Evolutionary conservation across 176 grass and related monocot species (phyloP), one percentile per base, ranked within the genome.

Genomic region (Aegilops bicornis): DNA sequence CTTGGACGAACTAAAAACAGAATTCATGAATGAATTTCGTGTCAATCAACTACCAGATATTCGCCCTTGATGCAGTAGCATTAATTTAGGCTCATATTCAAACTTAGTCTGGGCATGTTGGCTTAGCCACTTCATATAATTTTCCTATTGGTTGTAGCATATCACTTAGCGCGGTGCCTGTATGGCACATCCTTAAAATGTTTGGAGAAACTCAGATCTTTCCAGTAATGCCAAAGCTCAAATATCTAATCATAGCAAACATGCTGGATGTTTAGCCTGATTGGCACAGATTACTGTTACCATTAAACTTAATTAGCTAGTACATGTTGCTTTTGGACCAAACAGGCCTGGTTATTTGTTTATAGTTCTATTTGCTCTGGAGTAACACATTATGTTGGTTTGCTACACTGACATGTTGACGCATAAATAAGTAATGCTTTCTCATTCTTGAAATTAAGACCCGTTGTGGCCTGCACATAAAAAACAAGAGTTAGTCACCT

Each of bases 351-450:
- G 76, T 78, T 25, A 37, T 65, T 19, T 50, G 73, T 82, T n/a
- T 36, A 70, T 36, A 70, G 6, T 82, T 82, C 7, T 35, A 24
- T 82, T 82, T 25, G n/a, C 36, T 11, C 71, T 45, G 62, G 36
- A 75, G 10, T 16, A 79, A 47, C 30, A 23, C 42, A 20, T 64
- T 79, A 23, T 81, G 52, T 83, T 77, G 33, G 30, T 88, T 79
- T 81, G 31, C 65, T 29, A 69, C 76, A 14, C 24, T 64, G 23
- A 71, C 13, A 36, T 83, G 73, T 48, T 52, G 22, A 72, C 37
- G 36, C 52, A 71, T 56, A 23, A 42, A 84, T 8, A 31, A 59
- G 29, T 77, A 31, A 64, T 31, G 5, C 76, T 39, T 48, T 72
- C 31, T 37, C 24, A 77, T 60, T 71, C 43, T 76, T 76, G 48